phyloP scores from a whole-genome alignment of 345 rosid species.

The Citrus sp. region DNA sequence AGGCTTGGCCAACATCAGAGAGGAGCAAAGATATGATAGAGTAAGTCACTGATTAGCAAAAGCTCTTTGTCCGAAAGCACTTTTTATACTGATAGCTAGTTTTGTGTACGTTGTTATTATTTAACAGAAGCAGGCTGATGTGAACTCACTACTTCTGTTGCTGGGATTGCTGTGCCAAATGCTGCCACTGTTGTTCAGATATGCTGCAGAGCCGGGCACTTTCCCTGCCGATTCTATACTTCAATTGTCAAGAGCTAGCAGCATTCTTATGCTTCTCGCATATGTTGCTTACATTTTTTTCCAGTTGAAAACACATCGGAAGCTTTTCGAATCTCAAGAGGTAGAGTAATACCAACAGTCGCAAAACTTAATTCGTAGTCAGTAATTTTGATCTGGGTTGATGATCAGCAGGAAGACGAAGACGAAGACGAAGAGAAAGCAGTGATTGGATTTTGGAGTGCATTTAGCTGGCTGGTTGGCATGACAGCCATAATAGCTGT shows the following conservation, averaged over 20 bases:
- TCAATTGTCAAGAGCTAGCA: constrained; percentile 72
- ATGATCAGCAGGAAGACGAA: constrained; percentile 26
- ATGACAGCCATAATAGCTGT: constrained; percentile 81
- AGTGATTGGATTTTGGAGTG: constrained; percentile 81
- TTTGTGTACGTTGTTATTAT: background rate
- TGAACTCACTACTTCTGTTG: constrained; percentile 65
- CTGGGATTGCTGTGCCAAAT: constrained; percentile 77
- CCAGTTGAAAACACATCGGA: constrained; percentile 77
- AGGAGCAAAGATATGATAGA: constrained; percentile 72
- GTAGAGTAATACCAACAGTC: constrained; percentile 13
- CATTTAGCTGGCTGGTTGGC: constrained; percentile 61
- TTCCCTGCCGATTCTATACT: constrained; percentile 34
- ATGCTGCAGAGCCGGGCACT: constrained; percentile 30
- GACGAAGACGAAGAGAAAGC: constrained; percentile 70
- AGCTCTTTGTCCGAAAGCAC: background rate
- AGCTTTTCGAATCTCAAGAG: constrained; percentile 54
- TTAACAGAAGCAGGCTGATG: constrained; percentile 81
- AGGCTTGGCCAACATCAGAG: constrained; percentile 71
- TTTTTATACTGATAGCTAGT: background rate
- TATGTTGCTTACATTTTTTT: constrained; percentile 76
- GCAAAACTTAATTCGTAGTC: background rate
- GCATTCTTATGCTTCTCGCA: constrained; percentile 76
- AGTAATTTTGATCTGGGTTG: background rate
- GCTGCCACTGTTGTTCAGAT: constrained; percentile 64
- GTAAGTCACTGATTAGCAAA: constrained; percentile 30